Evolutionary conservation across 2,329 filamentous ascomycete species (phyloP), one percentile per base, ranked within the genome.

Genomic region (Epicoccum sorghinum): DNA sequence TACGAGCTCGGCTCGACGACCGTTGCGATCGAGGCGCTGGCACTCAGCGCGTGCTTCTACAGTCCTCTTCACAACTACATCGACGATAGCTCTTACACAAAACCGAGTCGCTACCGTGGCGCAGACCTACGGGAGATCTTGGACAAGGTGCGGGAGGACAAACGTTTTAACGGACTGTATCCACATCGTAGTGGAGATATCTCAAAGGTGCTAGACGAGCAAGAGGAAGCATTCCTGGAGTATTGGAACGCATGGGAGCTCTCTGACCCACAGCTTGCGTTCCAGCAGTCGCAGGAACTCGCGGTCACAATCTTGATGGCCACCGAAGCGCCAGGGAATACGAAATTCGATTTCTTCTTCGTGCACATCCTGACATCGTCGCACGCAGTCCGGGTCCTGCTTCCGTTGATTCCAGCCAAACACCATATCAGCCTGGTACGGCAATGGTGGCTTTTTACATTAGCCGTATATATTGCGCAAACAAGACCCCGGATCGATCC

Each of bases 201-300:
- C 46, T 80, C 86, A 4, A 76, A 77, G 2, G 78, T 97, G 7
- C 88, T 97, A 57, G 75, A 83, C 32, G 79, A 89, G 55, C 83
- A 89, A 47, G 89, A 93, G 67, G 80, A 83, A 12, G 81, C 87
- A 0, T 79, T 96, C 13, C 75, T 97, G 40, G 89, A 96, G 63
- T 91, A 98, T 77, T 98, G 92, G 91, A 95, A 96, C 62, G 87
- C 89, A 3, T 97, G 92, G 93, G 68, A 70, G 8, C 80, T 96
- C 8, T 55, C 61, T 22, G 82, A 93, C 56, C 88, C 90, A 0
- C 80, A 82, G n/a, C 81, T 83, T 60, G 88, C 92, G 66, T 96
- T 98, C 69, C 83, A 86, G 53, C 83, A 89, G 52, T 90, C 87
- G 1, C 85, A 88, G 60, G 77, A 80, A 53, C 75, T 82, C 3